These are phyloP conservation scores for Aphanomyces stellatus DNA, from an alignment of 352 stramenopile genomes.

Conservation along the genomic window DNA sequence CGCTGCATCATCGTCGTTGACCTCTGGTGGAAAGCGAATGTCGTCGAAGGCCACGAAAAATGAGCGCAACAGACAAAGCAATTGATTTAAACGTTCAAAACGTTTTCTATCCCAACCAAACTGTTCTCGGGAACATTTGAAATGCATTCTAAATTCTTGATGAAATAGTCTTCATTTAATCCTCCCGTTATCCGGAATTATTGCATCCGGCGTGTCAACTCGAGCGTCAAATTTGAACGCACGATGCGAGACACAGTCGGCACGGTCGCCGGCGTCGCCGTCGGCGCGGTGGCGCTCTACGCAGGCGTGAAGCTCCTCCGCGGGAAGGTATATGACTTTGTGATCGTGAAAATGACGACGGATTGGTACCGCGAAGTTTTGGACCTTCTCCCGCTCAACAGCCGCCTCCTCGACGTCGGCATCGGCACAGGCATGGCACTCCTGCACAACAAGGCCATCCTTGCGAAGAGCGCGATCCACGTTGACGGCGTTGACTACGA, in stretches of 20 bases:
- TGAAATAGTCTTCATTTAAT: not conserved
- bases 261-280: conserved; percentile 16
- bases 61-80: too few relatives aligned
- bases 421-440: conserved; percentile 82
- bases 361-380: conserved; percentile 85
- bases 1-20: conserved; percentile 9
- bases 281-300: conserved; percentile 34
- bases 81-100: not conserved
- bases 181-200: not conserved
- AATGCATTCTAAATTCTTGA: not conserved
- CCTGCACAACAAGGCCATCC: conserved; percentile 45
- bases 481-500: conserved; percentile 90
- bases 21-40: too few relatives aligned
- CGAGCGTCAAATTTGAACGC: not conserved
- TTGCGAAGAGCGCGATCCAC: conserved; percentile 55
- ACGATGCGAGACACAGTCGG: not conserved
- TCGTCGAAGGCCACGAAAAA: too few relatives aligned
- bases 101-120: not conserved
- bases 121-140: conserved; percentile 3
- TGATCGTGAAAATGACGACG: conserved; percentile 84
- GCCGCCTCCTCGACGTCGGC: conserved; percentile 82
- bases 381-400: conserved; percentile 35
- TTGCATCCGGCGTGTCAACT: not conserved
- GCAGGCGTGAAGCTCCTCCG: conserved; percentile 42
- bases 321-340: conserved; percentile 77